phyloP scores from a whole-genome alignment of 2,329 filamentous ascomycete genomes.

The Curvularia eragrostidis region DNA sequence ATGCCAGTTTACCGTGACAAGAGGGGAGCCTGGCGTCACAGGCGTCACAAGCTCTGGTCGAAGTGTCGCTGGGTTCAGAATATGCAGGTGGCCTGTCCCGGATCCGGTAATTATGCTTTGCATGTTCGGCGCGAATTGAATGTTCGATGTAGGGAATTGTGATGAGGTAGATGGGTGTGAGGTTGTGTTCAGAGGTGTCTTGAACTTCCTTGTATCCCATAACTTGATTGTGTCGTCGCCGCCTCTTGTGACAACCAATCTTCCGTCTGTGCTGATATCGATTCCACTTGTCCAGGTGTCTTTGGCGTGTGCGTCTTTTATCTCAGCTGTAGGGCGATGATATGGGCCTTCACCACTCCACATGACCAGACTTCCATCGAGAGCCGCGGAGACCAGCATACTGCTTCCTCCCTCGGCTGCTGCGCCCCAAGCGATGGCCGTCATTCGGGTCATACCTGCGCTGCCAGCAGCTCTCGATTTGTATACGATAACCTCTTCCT shows the following conservation, averaged over 20 bases:
- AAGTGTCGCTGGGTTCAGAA: constrained; percentile 91
- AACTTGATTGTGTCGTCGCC: constrained; percentile 93
- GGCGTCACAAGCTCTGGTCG: constrained; percentile 83
- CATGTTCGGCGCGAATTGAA: constrained; percentile 85
- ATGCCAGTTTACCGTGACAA: constrained; percentile 91
- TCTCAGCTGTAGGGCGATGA: constrained; percentile 79
- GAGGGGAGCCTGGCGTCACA: constrained; percentile 81
- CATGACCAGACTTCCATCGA: constrained; percentile 91
- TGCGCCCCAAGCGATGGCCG: constrained; percentile 84
- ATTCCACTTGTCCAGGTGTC: constrained; percentile 92
- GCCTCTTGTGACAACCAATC: constrained; percentile 87
- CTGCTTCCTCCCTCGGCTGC: constrained; percentile 78
- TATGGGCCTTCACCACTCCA: constrained; percentile 90
- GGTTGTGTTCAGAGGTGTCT: constrained; percentile 80
- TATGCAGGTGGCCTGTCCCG: constrained; percentile 82
- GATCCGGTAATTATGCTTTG: constrained; percentile 90
- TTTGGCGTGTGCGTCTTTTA: constrained; percentile 79
- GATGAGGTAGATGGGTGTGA: constrained; percentile 82
- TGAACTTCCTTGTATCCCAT: constrained; percentile 97
- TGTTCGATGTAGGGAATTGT: constrained; percentile 83
- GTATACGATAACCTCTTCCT: constrained; percentile 94
- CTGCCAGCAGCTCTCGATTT: constrained; percentile 89
- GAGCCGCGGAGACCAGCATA: constrained; percentile 78
- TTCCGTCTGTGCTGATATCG: constrained; percentile 88
- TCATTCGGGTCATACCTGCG: constrained; percentile 92